Percentiles rank a stretch among this genome's conserved stretches.
These are phyloP conservation scores for Globisporangium canariense DNA, from an alignment of 352 stramenopile genomes.

Conservation along the genomic window DNA sequence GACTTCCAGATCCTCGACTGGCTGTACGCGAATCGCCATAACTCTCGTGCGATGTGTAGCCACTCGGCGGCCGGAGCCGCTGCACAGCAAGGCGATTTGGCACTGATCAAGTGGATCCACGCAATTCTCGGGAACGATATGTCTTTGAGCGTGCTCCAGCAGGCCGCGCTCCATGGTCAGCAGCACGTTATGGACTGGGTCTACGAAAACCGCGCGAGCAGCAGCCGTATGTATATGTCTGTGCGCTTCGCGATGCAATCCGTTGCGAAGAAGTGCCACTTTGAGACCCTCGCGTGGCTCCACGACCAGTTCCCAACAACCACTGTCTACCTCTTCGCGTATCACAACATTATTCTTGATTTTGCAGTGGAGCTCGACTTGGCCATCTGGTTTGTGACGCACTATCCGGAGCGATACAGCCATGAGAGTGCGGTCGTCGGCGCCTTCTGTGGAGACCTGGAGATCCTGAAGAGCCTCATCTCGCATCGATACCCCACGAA, in stretches of 20 bases:
- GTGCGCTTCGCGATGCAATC: not conserved
- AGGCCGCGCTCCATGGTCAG: not conserved
- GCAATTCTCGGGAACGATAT: not conserved
- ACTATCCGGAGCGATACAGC: not conserved
- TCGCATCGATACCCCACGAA: not conserved
- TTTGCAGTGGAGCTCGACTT: not conserved
- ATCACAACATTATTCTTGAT: no score
- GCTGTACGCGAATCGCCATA: no score
- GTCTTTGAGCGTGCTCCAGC: not conserved
- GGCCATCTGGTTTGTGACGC: not conserved
- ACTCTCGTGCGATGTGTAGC: no score
- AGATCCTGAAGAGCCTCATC: not conserved
- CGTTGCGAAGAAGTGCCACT: not conserved
- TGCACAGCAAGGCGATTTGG: not conserved
- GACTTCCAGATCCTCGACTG: no score
- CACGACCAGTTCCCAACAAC: not conserved
- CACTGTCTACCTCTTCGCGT: no score
- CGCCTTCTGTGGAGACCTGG: not conserved
- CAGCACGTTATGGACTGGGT: conserved; percentile 1
- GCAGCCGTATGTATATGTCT: not conserved
- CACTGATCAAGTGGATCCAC: not conserved
- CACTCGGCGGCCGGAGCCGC: not conserved
- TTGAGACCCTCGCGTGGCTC: not conserved
- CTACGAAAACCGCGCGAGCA: not conserved
- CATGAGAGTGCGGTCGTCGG: not conserved